Conservation (phyloP, 352 stramenopile genomes). For the Phytophthora pseudosyringae region DNA sequence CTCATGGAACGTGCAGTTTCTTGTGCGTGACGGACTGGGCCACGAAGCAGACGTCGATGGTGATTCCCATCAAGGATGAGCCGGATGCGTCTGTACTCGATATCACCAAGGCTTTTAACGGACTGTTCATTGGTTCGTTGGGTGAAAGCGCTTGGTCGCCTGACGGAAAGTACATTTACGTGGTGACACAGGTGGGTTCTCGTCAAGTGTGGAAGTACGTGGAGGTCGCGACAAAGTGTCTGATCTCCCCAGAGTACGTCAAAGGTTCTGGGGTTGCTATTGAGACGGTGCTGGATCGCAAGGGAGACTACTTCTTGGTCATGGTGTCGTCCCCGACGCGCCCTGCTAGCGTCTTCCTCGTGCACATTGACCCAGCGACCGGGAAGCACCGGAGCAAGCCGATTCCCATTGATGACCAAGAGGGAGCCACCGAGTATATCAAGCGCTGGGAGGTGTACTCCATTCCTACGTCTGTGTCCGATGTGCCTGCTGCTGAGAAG, state of each 20-base stretch:
- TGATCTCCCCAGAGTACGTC: slow-evolving; percentile 63
- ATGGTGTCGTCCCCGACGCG: slow-evolving; percentile 61
- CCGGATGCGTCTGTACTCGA: slow-evolving; percentile 36
- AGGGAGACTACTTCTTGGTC: slow-evolving; percentile 47
- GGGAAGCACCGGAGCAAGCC: slow-evolving; percentile 45
- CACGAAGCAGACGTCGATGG: slow-evolving; percentile 60
- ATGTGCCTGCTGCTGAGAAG: slow-evolving; percentile 46
- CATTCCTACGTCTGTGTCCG: slow-evolving; percentile 59
- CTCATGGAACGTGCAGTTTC: slow-evolving; percentile 79
- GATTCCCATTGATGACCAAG: slow-evolving; percentile 59
- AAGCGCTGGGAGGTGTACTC: slow-evolving; percentile 67
- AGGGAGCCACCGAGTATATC: slow-evolving; percentile 43
- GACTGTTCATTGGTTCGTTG: slow-evolving; percentile 67
- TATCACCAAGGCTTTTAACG: slow-evolving; percentile 67
- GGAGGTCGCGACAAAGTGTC: slow-evolving; percentile 50
- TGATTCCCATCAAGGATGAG: slow-evolving; percentile 72
- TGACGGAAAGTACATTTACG: slow-evolving; percentile 65
- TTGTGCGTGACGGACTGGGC: slow-evolving; percentile 69
- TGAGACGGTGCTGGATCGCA: slow-evolving; percentile 63
- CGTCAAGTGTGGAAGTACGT: slow-evolving; percentile 77
- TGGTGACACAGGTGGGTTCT: slow-evolving; percentile 73
- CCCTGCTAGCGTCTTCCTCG: slow-evolving; percentile 62
- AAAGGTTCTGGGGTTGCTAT: slow-evolving; percentile 47
- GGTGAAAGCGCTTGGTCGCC: slow-evolving; percentile 59
- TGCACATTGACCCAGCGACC: slow-evolving; percentile 52